Evolutionary conservation across 2,329 filamentous ascomycete species (phyloP).

Genomic region (Tolypocladium sp.): DNA sequence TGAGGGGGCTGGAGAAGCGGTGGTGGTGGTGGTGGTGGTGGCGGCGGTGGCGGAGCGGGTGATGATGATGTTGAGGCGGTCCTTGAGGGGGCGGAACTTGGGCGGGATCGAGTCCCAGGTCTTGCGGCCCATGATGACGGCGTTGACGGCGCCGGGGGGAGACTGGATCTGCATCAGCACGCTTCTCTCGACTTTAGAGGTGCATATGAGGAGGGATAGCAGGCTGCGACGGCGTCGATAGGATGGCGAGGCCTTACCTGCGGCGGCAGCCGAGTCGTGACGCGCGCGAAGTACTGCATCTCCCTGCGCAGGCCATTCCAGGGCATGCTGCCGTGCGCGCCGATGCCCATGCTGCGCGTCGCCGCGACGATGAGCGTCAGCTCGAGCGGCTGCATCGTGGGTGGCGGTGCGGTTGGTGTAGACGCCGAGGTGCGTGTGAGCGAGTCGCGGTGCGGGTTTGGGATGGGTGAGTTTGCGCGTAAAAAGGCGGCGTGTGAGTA

Average conservation of each 20-base stretch:
- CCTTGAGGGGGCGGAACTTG: conserved; percentile 69
- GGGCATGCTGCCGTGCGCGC: conserved; percentile 66
- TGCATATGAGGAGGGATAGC: background rate
- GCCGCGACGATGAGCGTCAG: conserved; percentile 92
- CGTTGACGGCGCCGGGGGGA: conserved; percentile 42
- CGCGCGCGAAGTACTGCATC: conserved; percentile 90
- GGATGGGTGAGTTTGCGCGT: background rate
- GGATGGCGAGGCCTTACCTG: conserved; percentile 17
- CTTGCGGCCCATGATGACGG: conserved; percentile 94
- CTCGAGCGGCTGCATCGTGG: conserved; percentile 35
- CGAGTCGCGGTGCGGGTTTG: background rate
- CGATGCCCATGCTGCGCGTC: conserved; percentile 85
- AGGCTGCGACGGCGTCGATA: background rate
- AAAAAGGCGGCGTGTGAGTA: background rate
- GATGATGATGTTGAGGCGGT: conserved; percentile 75
- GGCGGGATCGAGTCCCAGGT: conserved; percentile 88
- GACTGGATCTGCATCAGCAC: conserved; percentile 11
- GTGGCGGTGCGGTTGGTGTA: background rate
- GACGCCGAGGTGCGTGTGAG: background rate
- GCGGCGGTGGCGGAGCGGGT: conserved; percentile 38
- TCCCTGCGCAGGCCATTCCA: conserved; percentile 86
- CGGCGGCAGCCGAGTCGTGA: conserved; percentile 60
- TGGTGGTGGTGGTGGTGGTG: no score
- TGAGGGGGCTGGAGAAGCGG: conserved; percentile 3
- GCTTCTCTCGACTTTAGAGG: background rate